Percentiles rank a stretch among this genome's conserved stretches.
Conservation (phyloP, 495 filamentous ascomycete genomes). For the Penicillium angulare region DNA sequence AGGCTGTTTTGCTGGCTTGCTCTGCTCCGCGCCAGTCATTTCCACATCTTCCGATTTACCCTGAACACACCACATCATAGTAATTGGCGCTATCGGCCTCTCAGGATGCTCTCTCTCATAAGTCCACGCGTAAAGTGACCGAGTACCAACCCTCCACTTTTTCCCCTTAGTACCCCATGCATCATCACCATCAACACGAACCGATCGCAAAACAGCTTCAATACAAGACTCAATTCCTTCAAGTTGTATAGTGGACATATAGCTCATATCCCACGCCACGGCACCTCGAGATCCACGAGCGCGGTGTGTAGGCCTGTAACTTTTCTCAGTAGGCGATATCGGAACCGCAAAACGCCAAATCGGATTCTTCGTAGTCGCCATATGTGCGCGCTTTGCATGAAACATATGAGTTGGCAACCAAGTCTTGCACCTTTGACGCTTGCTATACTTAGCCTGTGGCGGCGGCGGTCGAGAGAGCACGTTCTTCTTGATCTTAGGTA, state of each 20-base stretch:
- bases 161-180: constrained; percentile 60
- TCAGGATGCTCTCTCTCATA: constrained; percentile 53
- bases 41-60: constrained; percentile 32
- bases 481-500: constrained; percentile 70
- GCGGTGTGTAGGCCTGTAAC: constrained; percentile 82
- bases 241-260: constrained; percentile 81
- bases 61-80: constrained; percentile 63
- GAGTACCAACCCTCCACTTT: constrained; percentile 73
- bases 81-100: constrained; percentile 72
- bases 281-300: constrained; percentile 66
- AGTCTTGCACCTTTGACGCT: constrained; percentile 82
- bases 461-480: constrained; percentile 64
- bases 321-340: constrained; percentile 80
- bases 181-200: constrained; percentile 56
- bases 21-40: constrained; percentile 29
- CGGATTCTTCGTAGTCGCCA: constrained; percentile 74
- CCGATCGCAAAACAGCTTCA: constrained; percentile 57
- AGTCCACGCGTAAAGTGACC: constrained; percentile 66
- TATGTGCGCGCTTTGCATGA: constrained; percentile 87
- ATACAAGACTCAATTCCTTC: constrained; percentile 65
- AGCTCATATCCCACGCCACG: constrained; percentile 92
- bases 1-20: constrained; percentile 29
- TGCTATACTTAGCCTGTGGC: constrained; percentile 70
- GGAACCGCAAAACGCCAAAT: constrained; percentile 90
- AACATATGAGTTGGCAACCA: constrained; percentile 96